phyloP scores from a whole-genome alignment of 1,284 basidiomycete genomes.

The Boletus semigastroideus region DNA sequence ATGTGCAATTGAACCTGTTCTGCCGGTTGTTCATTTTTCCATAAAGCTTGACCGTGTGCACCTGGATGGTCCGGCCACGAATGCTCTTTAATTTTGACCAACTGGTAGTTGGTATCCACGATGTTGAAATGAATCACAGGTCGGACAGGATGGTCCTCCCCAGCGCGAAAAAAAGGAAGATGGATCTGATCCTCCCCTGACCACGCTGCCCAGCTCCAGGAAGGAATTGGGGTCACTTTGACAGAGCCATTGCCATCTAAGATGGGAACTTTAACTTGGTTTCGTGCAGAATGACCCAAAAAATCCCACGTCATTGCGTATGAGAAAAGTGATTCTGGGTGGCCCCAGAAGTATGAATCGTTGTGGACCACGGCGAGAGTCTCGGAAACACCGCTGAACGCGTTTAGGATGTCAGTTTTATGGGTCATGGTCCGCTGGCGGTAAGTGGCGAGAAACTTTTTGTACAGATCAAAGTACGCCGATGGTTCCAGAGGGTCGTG shows the following conservation, averaged over 20 bases:
- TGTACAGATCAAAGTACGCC: constrained; percentile 2
- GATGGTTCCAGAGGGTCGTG: constrained; percentile 2
- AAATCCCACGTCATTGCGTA: constrained; percentile 12
- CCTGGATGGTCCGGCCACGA: background rate
- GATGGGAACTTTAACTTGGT: constrained; percentile 8
- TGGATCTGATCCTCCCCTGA: background rate
- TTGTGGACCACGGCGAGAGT: constrained; percentile 11
- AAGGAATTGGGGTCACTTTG: constrained; percentile 10
- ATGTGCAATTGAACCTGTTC: background rate
- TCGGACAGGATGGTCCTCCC: background rate
- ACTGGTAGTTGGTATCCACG: constrained; percentile 1
- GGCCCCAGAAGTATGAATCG: constrained; percentile 21
- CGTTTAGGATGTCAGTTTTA: constrained; percentile 20
- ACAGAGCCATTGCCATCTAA: constrained; percentile 2
- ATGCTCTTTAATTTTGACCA: constrained; percentile 8
- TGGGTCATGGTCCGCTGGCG: constrained; percentile 14
- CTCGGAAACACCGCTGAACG: constrained; percentile 17
- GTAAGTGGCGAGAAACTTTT: constrained; percentile 7
- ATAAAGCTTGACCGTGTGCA: background rate
- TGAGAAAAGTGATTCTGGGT: constrained; percentile 17
- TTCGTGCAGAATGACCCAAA: constrained; percentile 4
- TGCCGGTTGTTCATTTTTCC: background rate
- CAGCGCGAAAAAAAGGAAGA: background rate
- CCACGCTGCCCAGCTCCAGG: constrained; percentile 26
- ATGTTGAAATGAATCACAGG: constrained; percentile 13